Evolutionary conservation across 306 rosid species (phyloP).

Genomic region (Corylus avellana): DNA sequence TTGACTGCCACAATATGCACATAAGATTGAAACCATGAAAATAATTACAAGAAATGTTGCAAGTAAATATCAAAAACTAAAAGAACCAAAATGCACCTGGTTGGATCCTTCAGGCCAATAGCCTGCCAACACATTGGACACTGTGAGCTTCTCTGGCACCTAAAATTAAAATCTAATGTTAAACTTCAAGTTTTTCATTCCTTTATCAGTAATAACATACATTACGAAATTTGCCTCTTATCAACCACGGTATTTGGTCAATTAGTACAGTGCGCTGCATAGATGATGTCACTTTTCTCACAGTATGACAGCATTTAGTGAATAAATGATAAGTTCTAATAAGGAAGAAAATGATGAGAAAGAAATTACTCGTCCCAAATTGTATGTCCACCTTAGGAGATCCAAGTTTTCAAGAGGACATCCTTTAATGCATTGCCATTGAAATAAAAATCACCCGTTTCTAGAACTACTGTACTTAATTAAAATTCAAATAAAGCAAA

Average conservation of each 20-base stretch:
- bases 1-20: constrained; percentile 62
- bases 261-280: no score
- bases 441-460: neutral
- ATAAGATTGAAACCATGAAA: constrained; percentile 15
- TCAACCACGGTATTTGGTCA: neutral
- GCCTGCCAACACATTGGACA: constrained; percentile 98
- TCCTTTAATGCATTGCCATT: neutral
- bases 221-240: neutral
- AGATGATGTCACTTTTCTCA: neutral
- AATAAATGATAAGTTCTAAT: neutral
- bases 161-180: constrained; percentile 28
- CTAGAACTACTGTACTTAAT: neutral
- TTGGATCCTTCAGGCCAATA: constrained; percentile 77
- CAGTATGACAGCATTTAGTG: neutral
- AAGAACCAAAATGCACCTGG: constrained; percentile 53
- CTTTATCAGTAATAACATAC: constrained; percentile 15
- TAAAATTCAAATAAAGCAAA: neutral
- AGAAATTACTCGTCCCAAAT: neutral
- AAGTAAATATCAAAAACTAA: constrained; percentile 2
- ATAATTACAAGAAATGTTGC: constrained; percentile 9
- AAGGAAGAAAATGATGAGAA: neutral
- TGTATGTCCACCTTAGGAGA: neutral
- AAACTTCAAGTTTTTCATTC: constrained; percentile 8
- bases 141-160: constrained; percentile 96
- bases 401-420: no score